Conservation (phyloP, 257 asterid genomes). For the Rehmannia glutinosa region DNA sequence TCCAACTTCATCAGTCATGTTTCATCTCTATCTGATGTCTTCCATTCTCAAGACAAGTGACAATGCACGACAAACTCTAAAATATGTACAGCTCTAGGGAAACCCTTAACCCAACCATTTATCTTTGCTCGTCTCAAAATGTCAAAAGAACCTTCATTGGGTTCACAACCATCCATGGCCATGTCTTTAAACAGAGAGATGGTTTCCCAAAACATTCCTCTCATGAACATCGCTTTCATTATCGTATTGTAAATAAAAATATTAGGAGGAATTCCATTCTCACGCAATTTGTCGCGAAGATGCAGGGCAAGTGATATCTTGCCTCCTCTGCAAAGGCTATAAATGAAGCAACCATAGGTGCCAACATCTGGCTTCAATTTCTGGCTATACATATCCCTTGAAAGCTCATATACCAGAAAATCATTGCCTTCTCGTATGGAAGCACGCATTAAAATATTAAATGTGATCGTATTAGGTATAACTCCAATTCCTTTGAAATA, state of each 20-base stretch:
- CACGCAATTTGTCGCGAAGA: constrained; percentile 32
- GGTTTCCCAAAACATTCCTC: constrained; percentile 30
- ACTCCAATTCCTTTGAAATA: constrained; percentile 33
- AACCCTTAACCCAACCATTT: constrained; percentile 34
- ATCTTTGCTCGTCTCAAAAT: constrained; percentile 27
- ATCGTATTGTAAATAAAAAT: constrained; percentile 37
- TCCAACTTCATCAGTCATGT: constrained; percentile 14
- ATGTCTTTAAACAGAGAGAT: constrained; percentile 35
- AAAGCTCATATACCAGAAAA: constrained; percentile 31
- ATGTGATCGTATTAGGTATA: constrained; percentile 39
- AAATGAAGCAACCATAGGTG: constrained; percentile 37
- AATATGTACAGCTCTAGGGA: constrained; percentile 29
- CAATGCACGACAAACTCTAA: constrained; percentile 30
- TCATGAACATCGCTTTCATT: constrained; percentile 40
- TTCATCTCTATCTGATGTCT: neutral
- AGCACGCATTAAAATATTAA: constrained; percentile 47
- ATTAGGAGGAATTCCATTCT: constrained; percentile 36
- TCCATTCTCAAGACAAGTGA: constrained; percentile 4
- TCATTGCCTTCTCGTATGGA: constrained; percentile 36
- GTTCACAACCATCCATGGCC: constrained; percentile 44
- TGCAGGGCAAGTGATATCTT: constrained; percentile 39
- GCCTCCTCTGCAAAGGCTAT: constrained; percentile 39
- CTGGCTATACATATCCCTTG: constrained; percentile 33
- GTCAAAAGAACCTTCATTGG: constrained; percentile 30
- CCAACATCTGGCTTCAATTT: constrained; percentile 37